Percentiles rank a stretch among this genome's conserved stretches.
phyloP scores from a whole-genome alignment of 305 asterid genomes.

The Solanum chacoense region DNA sequence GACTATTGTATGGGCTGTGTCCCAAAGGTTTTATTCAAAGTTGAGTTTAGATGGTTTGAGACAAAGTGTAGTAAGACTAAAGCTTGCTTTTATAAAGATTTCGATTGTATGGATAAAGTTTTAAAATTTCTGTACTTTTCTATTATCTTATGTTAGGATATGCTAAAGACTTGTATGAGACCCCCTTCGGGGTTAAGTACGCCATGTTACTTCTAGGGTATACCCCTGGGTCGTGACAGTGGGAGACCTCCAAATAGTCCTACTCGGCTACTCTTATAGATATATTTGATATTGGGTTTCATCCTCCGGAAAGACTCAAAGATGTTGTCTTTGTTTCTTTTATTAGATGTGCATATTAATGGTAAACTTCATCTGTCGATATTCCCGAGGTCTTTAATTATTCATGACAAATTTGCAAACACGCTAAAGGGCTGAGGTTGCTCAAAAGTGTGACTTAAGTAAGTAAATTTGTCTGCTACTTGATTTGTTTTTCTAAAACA shows the following conservation, averaged over 20 bases:
- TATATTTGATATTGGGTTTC: neutral
- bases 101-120: no score
- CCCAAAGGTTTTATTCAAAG: no score
- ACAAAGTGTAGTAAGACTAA: no score
- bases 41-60: no score
- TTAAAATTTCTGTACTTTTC: no score
- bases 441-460: neutral
- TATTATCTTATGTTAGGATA: no score
- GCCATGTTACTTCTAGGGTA: no score
- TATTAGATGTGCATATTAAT: neutral
- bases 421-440: neutral
- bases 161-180: no score
- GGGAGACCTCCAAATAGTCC: neutral
- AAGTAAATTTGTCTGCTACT: neutral
- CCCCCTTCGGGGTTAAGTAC: no score
- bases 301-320: neutral
- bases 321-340: neutral
- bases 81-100: no score
- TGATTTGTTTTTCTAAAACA: neutral
- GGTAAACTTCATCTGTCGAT: neutral
- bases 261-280: neutral
- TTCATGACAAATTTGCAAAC: neutral
- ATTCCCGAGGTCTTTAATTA: neutral
- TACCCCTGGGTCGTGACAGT: no score
- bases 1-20: no score